These are phyloP conservation scores for Potentilla sterilis DNA, from an alignment of 306 rosid genomes.

Conservation along the genomic window DNA sequence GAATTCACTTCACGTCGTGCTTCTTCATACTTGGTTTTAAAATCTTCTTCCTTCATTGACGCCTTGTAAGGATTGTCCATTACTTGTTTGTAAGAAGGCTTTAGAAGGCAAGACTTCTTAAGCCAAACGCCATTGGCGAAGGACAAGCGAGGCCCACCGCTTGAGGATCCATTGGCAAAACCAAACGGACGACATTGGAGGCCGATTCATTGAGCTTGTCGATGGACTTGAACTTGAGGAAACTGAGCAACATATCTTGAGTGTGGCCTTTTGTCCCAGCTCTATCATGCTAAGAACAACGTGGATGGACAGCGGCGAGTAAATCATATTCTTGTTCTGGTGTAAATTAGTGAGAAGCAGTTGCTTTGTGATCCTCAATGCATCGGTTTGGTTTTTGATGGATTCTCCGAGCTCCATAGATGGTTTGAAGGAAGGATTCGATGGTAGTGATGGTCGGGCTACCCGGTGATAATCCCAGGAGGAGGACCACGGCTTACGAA, in stretches of 20 bases:
- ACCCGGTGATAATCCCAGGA: too few relatives aligned
- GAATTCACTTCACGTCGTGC: background rate
- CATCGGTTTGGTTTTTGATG: background rate
- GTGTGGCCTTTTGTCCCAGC: slow-evolving; percentile 15
- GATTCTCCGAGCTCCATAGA: background rate
- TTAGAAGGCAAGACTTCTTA: background rate
- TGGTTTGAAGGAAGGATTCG: background rate
- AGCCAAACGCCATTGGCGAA: slow-evolving; percentile 3
- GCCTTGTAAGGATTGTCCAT: background rate
- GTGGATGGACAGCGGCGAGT: slow-evolving; percentile 17
- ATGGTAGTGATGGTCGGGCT: background rate
- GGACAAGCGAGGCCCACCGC: slow-evolving; percentile 6
- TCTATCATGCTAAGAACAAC: slow-evolving; percentile 1
- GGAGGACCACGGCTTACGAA: too few relatives aligned
- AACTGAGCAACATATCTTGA: slow-evolving; percentile 2
- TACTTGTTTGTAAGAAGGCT: background rate
- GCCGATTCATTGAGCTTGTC: background rate
- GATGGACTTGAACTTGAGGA: slow-evolving; percentile 2
- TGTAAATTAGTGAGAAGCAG: background rate
- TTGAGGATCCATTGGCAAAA: background rate
- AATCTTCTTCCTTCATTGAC: background rate
- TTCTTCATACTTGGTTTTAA: background rate
- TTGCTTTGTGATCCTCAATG: background rate
- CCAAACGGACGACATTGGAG: background rate
- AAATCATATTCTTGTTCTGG: slow-evolving; percentile 3